Conservation (phyloP, 1,139 yeast genomes). For the Blastobotrys malaysiensis region DNA sequence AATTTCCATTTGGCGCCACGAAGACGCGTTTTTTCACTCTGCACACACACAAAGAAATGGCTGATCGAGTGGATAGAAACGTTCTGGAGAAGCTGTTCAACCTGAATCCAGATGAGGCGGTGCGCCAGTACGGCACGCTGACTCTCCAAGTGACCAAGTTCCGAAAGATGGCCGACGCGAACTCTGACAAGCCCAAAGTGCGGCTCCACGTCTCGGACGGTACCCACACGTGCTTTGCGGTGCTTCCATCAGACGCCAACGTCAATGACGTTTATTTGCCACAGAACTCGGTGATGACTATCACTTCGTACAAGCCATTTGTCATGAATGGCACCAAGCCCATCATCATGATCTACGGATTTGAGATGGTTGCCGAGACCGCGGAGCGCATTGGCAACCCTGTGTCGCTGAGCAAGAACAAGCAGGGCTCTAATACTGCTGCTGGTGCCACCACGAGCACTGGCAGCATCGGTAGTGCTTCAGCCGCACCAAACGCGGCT, state of each 20-base stretch:
- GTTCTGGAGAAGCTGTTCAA: not conserved
- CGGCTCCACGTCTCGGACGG: constrained; percentile 21
- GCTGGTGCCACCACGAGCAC: not conserved
- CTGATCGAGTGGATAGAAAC: constrained; percentile 1
- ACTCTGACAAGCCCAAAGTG: constrained; percentile 13
- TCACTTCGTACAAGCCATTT: constrained; percentile 15
- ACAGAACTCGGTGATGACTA: constrained; percentile 1
- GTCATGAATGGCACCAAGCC: constrained; percentile 13
- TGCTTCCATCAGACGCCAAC: not conserved
- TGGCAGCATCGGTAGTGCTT: not conserved
- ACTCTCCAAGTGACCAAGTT: constrained; percentile 13
- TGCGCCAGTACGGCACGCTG: constrained; percentile 9
- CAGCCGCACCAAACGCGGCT: constrained; percentile 5
- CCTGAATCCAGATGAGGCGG: constrained; percentile 4
- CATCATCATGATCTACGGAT: constrained; percentile 10
- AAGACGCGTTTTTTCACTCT: not conserved
- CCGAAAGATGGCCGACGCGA: constrained; percentile 11
- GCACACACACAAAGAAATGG: not conserved
- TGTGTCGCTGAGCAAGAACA: constrained; percentile 7
- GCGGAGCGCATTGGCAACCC: constrained; percentile 10
- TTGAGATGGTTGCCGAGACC: constrained; percentile 7
- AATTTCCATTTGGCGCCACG: not conserved
- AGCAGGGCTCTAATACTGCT: not conserved
- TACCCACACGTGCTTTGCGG: constrained; percentile 2
- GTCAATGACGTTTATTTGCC: not conserved